These are phyloP conservation scores for Chaetomium olivaceum DNA, from an alignment of 2,329 filamentous ascomycete species.

Conservation along the genomic window DNA sequence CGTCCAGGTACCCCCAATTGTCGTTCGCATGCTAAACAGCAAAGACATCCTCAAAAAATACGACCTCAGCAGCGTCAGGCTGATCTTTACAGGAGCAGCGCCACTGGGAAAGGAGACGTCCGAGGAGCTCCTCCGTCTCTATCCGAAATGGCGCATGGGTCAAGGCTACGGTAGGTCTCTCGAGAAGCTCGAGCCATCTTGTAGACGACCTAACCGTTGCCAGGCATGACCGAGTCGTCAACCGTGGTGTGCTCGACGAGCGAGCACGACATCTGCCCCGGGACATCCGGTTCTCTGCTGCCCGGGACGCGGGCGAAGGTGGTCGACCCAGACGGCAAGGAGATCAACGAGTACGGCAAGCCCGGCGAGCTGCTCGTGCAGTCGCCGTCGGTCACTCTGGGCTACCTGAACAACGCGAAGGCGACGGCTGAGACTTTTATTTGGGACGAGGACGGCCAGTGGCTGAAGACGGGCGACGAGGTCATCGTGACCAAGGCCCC, in stretches of 20 bases:
- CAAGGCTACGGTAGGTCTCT: slow-evolving; percentile 66
- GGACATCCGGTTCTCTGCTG: slow-evolving; percentile 70
- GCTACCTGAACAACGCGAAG: slow-evolving; percentile 83
- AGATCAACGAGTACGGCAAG: slow-evolving; percentile 64
- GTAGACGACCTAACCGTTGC: not conserved
- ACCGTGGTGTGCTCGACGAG: slow-evolving; percentile 67
- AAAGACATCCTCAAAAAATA: slow-evolving; percentile 62
- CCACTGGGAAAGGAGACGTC: slow-evolving; percentile 74
- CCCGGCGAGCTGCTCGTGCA: slow-evolving; percentile 82
- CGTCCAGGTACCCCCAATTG: slow-evolving; percentile 68
- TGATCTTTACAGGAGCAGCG: slow-evolving; percentile 74
- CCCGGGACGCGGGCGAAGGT: slow-evolving; percentile 67
- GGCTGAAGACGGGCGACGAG: slow-evolving; percentile 85
- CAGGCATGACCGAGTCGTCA: slow-evolving; percentile 73
- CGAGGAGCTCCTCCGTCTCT: slow-evolving; percentile 60
- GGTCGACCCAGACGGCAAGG: slow-evolving; percentile 65
- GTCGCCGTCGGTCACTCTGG: slow-evolving; percentile 73
- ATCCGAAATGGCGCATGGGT: slow-evolving; percentile 62
- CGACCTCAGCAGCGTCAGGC: slow-evolving; percentile 67
- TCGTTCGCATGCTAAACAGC: slow-evolving; percentile 73
- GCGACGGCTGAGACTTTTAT: slow-evolving; percentile 80
- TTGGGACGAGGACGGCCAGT: slow-evolving; percentile 64
- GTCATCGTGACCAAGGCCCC: slow-evolving; percentile 66
- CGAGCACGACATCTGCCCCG: slow-evolving; percentile 65
- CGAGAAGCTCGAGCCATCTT: not conserved